A percentile compares a stretch with the other conserved stretches of the same genome.
Evolutionary conservation across 768 basidiomycete genomes (phyloP).

Genomic region (Russula sp.): DNA sequence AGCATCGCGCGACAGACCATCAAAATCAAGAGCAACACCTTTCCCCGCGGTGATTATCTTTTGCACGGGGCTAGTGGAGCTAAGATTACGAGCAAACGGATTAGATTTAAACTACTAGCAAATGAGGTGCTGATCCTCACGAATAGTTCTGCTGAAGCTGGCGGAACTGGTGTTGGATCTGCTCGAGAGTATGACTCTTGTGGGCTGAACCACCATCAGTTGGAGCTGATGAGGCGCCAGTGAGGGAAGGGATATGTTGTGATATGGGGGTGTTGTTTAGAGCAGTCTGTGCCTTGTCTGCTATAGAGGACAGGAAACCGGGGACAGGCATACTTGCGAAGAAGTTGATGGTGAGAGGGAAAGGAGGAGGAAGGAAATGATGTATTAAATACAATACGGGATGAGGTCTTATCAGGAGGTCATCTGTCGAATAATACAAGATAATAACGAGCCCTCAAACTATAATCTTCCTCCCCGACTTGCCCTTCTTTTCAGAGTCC

Average conservation of each 20-base stretch:
- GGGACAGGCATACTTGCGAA: conserved; percentile 45
- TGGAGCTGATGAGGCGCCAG: conserved; percentile 19
- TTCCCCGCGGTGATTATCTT: conserved; percentile 75
- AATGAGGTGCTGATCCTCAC: conserved; percentile 30
- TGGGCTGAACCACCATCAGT: conserved; percentile 24
- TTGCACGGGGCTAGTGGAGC: conserved; percentile 59
- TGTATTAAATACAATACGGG: conserved; percentile 11
- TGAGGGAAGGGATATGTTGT: conserved; percentile 39
- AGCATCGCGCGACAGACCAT: conserved; percentile 54
- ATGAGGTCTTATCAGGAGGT: not conserved
- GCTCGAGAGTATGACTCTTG: conserved; percentile 51
- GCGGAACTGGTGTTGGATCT: conserved; percentile 66
- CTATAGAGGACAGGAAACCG: conserved; percentile 55
- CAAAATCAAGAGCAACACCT: conserved; percentile 68
- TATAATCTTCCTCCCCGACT: conserved; percentile 69
- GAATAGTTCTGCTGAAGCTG: conserved; percentile 68
- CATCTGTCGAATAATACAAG: conserved; percentile 21
- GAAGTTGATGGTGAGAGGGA: not conserved
- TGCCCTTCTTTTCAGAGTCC: conserved; percentile 92
- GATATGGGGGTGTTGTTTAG: conserved; percentile 56
- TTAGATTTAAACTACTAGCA: not conserved
- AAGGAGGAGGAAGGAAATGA: conserved; percentile 13
- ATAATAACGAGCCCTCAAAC: conserved; percentile 37
- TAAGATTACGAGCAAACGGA: conserved; percentile 22
- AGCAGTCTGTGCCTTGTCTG: conserved; percentile 71